Base-by-base conservation (phyloP, 495 filamentous ascomycete genomes). In the Paragyromitra xinjiangensis region DNA sequence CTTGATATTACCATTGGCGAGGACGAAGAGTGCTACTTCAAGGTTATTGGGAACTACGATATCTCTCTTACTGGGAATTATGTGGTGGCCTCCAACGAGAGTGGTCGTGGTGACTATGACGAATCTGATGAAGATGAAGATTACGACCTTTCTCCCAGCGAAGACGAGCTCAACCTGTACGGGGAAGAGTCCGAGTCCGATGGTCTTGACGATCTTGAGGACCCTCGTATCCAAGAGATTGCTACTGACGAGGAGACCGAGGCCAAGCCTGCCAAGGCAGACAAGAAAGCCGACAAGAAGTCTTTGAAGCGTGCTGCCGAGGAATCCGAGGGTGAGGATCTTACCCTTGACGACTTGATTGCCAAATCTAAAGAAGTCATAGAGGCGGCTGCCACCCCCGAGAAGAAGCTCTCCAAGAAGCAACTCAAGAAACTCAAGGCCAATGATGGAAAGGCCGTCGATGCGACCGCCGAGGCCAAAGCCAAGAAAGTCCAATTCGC, bases 401-500 rank as follows among this genome's bases (percentile, higher is more conserved):
- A 87, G 72, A 85, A 88, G 75, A 91, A 91, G 81, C 87, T 96
- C 65, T 95, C 90, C 88, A 97, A 98, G 89, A 98, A 97, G 87
- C 93, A 99, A 84, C 90, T 91, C 81, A 98, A 99, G 90, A 99
- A 98, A 88, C 88, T 97, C 24, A 98, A 98, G 91, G 96, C 95
- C 87, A 98, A 97, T 87, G 91, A 94, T 82, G 95, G 95, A 59
- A 90, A 97, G 77, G 90, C 95, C 58, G 88, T 91, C 71, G 89
- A 89, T 73, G 84, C 85, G 9, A 78, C 84, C 7, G 80, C 86
- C 53, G 88, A 89, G 75, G 84, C 86, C 56, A 84, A 81, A 45
- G 92, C 93, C 83, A 99, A 98, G 90, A 98, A 98, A 87, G 95
- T 99, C 39, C 93, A 97, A 85, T 99, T 99, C 83, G 95, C 95